A percentile compares a stretch with the other conserved stretches of the same genome.
phyloP scores from a whole-genome alignment of 805 yeast species.

The Wickerhamia fluorescens region DNA sequence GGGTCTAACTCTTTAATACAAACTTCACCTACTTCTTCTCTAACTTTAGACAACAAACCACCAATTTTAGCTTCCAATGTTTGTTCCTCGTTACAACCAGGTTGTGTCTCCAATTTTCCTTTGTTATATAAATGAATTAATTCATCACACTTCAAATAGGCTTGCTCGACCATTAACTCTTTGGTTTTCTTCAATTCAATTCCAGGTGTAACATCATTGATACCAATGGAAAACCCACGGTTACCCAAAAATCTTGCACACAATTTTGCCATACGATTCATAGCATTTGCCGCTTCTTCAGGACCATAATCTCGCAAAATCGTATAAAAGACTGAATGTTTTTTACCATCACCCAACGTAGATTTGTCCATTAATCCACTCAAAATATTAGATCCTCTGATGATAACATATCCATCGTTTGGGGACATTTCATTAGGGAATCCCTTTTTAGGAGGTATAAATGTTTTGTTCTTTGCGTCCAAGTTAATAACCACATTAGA shows the following conservation, averaged over 20 bases:
- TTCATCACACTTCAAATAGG: slow-evolving; percentile 87
- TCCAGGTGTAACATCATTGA: slow-evolving; percentile 95
- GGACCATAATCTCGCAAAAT: slow-evolving; percentile 96
- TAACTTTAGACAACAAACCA: slow-evolving; percentile 89
- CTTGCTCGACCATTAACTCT: slow-evolving; percentile 83
- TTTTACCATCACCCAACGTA: slow-evolving; percentile 94
- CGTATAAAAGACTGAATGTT: slow-evolving; percentile 92
- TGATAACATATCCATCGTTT: slow-evolving; percentile 89
- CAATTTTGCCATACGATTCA: slow-evolving; percentile 99
- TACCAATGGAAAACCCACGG: slow-evolving; percentile 95
- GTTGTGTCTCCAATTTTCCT: slow-evolving; percentile 94
- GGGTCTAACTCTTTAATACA: slow-evolving; percentile 88
- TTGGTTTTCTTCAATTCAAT: slow-evolving; percentile 64
- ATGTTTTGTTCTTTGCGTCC: slow-evolving; percentile 93
- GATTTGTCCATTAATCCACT: slow-evolving; percentile 98
- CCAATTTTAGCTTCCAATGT: slow-evolving; percentile 97
- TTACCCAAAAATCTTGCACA: slow-evolving; percentile 94
- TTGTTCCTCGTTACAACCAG: slow-evolving; percentile 98
- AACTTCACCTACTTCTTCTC: slow-evolving; percentile 98
- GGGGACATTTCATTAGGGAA: slow-evolving; percentile 93
- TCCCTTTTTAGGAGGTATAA: slow-evolving; percentile 62
- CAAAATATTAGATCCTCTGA: slow-evolving; percentile 81
- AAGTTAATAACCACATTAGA: slow-evolving; percentile 82
- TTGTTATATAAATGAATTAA: slow-evolving; percentile 68
- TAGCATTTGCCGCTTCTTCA: slow-evolving; percentile 87